Evolutionary conservation across 768 basidiomycete species (phyloP).

Genomic region (Trametes gibbosa): DNA sequence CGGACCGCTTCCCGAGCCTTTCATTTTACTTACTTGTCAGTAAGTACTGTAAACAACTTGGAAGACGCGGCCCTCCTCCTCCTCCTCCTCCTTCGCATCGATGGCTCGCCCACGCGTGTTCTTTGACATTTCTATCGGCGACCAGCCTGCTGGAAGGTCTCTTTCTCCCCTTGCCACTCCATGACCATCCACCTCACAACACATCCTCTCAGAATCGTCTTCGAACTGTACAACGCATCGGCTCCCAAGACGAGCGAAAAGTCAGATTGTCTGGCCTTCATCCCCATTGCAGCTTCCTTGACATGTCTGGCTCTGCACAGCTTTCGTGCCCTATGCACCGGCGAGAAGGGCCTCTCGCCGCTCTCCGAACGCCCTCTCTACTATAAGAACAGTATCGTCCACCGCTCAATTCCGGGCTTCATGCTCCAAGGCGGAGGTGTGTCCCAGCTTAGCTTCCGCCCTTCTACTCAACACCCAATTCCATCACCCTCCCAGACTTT

Average conservation of each 20-base stretch:
- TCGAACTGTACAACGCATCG: constrained; percentile 72
- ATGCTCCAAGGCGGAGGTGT: constrained; percentile 81
- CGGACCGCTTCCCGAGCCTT: neutral
- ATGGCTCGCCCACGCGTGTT: constrained; percentile 66
- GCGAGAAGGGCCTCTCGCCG: constrained; percentile 73
- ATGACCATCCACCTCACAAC: neutral
- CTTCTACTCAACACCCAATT: neutral
- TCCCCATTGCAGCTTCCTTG: neutral
- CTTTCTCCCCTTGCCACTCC: constrained; percentile 8
- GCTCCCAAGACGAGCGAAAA: constrained; percentile 81
- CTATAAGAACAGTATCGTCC: constrained; percentile 78
- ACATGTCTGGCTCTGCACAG: constrained; percentile 37
- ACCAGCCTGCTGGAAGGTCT: constrained; percentile 54
- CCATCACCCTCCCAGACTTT: constrained; percentile 48
- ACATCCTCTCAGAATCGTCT: constrained; percentile 49
- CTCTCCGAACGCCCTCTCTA: constrained; percentile 66
- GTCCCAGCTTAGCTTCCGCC: constrained; percentile 16
- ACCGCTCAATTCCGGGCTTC: constrained; percentile 74
- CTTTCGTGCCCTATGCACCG: constrained; percentile 84
- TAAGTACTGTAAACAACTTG: too few species aligned
- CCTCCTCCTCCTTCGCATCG: neutral
- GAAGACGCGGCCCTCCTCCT: too few species aligned
- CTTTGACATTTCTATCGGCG: constrained; percentile 59
- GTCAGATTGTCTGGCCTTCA: constrained; percentile 38
- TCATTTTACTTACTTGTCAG: too few species aligned